phyloP scores from a whole-genome alignment of 78 protist genomes.

The Carpediemonas membranifera region DNA sequence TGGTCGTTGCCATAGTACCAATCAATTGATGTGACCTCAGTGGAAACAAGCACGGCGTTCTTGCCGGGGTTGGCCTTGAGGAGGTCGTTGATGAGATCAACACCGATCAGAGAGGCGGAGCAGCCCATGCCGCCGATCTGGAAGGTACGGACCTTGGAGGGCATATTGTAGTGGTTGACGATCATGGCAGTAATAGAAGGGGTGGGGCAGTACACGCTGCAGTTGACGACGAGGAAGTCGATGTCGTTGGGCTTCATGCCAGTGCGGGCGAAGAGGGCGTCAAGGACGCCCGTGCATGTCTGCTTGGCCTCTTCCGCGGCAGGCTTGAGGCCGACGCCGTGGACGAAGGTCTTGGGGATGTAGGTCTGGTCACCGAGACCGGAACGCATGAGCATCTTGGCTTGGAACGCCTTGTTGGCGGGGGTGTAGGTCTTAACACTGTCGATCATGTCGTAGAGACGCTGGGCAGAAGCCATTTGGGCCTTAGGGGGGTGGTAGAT shows the following conservation, averaged over 20 bases:
- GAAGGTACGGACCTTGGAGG: slow-evolving; percentile 37
- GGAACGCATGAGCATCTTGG: slow-evolving; percentile 23
- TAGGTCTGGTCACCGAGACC: slow-evolving; percentile 60
- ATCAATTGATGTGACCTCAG: slow-evolving; percentile 74
- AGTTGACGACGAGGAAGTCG: slow-evolving; percentile 67
- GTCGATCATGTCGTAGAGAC: too few relatives aligned
- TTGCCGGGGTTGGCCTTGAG: background rate
- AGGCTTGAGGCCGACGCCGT: too few relatives aligned
- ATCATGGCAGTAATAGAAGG: slow-evolving; percentile 53
- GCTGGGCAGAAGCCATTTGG: slow-evolving; percentile 26
- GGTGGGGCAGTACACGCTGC: slow-evolving; percentile 66
- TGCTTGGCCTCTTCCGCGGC: too few relatives aligned
- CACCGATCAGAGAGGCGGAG: slow-evolving; percentile 53
- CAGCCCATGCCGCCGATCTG: slow-evolving; percentile 76
- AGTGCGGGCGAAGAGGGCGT: too few relatives aligned
- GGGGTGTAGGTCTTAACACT: slow-evolving; percentile 20
- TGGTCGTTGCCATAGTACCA: slow-evolving; percentile 61
- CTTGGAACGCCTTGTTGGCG: slow-evolving; percentile 47
- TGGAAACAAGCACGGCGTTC: slow-evolving; percentile 49
- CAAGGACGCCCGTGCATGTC: too few relatives aligned
- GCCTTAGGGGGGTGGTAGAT: slow-evolving; percentile 39
- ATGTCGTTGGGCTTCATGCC: slow-evolving; percentile 49
- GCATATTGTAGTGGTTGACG: slow-evolving; percentile 46
- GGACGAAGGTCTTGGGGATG: too few relatives aligned
- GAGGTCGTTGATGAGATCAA: slow-evolving; percentile 47